These are phyloP conservation scores for Pseudopediastrum boryanum DNA, from an alignment of 139 green algal species.

Conservation along the genomic window DNA sequence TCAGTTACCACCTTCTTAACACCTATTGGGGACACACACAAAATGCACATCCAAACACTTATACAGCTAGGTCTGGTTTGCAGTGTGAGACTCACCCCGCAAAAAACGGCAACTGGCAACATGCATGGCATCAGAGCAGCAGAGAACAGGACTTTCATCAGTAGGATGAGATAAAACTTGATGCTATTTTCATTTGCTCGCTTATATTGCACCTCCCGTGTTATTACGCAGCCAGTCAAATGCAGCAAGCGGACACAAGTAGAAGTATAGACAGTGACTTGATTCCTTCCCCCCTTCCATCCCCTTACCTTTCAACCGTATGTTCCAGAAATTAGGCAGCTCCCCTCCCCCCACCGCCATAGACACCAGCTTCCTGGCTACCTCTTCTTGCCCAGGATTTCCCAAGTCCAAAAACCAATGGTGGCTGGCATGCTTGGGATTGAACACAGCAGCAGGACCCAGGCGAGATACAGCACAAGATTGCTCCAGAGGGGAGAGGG, in stretches of 20 bases:
- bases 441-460: slow-evolving; percentile 38
- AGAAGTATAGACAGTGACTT: background rate
- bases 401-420: slow-evolving; percentile 68
- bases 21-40: no score
- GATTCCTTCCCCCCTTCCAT: background rate
- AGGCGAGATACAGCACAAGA: slow-evolving; percentile 38
- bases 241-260: no score
- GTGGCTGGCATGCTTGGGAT: slow-evolving; percentile 38
- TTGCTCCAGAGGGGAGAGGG: slow-evolving; percentile 46
- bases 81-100: no score
- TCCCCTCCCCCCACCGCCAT: slow-evolving; percentile 47
- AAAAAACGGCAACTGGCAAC: no score
- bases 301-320: slow-evolving; percentile 53
- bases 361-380: slow-evolving; percentile 58
- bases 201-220: no score
- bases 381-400: slow-evolving; percentile 60
- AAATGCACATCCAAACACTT: no score
- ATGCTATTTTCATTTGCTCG: no score
- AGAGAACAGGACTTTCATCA: no score
- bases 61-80: no score
- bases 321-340: slow-evolving; percentile 72
- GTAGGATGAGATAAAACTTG: no score
- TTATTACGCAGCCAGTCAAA: no score
- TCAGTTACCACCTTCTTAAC: slow-evolving; percentile 34
- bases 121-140: no score